Evolutionary conservation across 208 protist genomes (phyloP), one percentile per base, ranked within the genome.

Genomic region (Wallacemonas sp.): DNA sequence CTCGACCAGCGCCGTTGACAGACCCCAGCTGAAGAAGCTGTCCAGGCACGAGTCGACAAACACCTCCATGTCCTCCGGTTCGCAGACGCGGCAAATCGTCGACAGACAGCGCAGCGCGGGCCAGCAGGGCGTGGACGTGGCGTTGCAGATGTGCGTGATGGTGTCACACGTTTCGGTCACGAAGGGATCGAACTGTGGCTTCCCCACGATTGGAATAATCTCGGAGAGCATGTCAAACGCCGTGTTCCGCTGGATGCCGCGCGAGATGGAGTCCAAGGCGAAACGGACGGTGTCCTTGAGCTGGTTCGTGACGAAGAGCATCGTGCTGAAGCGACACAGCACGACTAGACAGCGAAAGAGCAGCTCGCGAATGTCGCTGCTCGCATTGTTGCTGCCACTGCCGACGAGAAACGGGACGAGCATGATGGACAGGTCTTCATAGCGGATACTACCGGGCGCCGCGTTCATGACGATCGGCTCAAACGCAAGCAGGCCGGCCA

Each of bases 191-290:
- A 85, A 93, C 2, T 80, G 78, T 14, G 34, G 26, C 46, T 76
- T 81, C 24, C 85, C 78, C 0, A 96, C 87, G 34, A 90, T 79
- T 9, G 75, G 70, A 32, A 93, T 85, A 19, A 96, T 83, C 56
- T 96, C 85, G 24, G 77, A 85, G 16, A 96, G 64, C 77, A 92
- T 90, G 9, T 89, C 73, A 60, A 96, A 92, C 11, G 87, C 87
- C 9, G 69, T 73, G 52, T 69, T 65, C 17, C 78, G 74, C 65
- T 85, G 77, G 32, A 83, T 70, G 19, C 84, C 68, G 14, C 74
- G 72, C 14, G 66, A 49, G 48, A 92, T 76, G 16, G 79, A 87
- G 55, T 88, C 81, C 11, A 92, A 65, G 1, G 81, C 80, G 63
- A 93, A 91, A 36, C 73, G 63, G n/a, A 96, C 85, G 1, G 80